Base-by-base conservation (phyloP, 306 rosid species). In the Hippophae rhamnoides region DNA sequence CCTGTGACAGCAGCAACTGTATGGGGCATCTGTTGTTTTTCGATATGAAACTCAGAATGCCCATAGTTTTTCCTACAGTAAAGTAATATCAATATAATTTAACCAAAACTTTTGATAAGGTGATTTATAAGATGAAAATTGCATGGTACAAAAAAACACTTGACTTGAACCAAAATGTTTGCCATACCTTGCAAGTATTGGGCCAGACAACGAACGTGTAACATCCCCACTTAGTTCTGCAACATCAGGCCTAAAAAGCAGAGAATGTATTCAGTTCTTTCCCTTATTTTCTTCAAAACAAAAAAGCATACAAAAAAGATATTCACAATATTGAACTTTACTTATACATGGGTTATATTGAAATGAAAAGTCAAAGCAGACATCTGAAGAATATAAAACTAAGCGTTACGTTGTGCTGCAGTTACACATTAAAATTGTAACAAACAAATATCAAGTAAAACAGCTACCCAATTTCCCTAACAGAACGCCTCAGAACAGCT, bases 141-240 rank as follows among this genome's bases (percentile, higher is more conserved):
- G 5, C 12, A 25, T 31, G 13, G 65, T 59, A 8, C 9, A 7
- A 52, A 31, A 31, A 31, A 31, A 11, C 13, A n/a, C 43, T 56
- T 47, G n/a, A 52, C 6, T 52, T 14, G 7, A 31, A 10, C 45
- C 44, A 51, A 43, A 7, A 56, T n/a, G 41, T 27, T 54, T 13
- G 55, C 1, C 31, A 48, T 67, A 85, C 99, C 95, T 84, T 59
- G 71, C 1, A 31, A 70, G 43, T 61, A 78, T 63, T 67, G 99
- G 84, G 57, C 95, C 94, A 13, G 90, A 64, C 69, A 88, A 66
- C 63, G 95, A 86, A 70, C 87, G 80, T 18, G 76, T 52, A 51
- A 86, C 74, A 69, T 93, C 99, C 57, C 95, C 99, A 76, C 95
- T 88, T 78, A 82, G 99, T 73, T 93, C 99, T 11, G 99, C 97